A percentile compares a stretch with the other conserved stretches of the same genome.
phyloP scores from a whole-genome alignment of 2,329 filamentous ascomycete genomes.

The Amphichorda felina region DNA sequence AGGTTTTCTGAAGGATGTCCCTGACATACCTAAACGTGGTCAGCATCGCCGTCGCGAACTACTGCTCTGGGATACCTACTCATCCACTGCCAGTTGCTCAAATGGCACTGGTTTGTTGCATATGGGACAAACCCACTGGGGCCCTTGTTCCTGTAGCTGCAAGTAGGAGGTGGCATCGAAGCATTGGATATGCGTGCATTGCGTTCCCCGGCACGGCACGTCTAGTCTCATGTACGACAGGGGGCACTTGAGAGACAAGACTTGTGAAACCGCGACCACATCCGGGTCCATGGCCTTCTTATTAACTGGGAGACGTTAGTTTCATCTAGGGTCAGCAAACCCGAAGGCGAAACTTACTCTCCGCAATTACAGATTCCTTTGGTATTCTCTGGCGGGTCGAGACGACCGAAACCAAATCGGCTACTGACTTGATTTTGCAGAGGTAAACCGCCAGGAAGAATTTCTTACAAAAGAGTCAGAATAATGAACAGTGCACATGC shows the following conservation, averaged over 20 bases:
- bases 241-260: constrained; percentile 87
- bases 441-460: constrained; percentile 64
- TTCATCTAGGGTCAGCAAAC: no score
- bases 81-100: constrained; percentile 74
- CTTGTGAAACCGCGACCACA: constrained; percentile 76
- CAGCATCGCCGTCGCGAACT: no score
- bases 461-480: constrained; percentile 36
- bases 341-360: constrained; percentile 57
- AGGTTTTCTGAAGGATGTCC: constrained; percentile 70
- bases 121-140: constrained; percentile 92
- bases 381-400: constrained; percentile 59
- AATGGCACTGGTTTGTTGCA: constrained; percentile 78
- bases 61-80: constrained; percentile 37
- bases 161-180: constrained; percentile 91
- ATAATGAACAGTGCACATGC: background rate
- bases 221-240: constrained; percentile 75
- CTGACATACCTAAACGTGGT: constrained; percentile 56
- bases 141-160: constrained; percentile 88
- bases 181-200: constrained; percentile 85
- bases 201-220: constrained; percentile 65
- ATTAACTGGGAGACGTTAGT: constrained; percentile 44
- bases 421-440: constrained; percentile 60
- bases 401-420: constrained; percentile 59
- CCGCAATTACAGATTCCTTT: constrained; percentile 69
- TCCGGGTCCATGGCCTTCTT: constrained; percentile 77